A percentile compares a stretch with the other conserved stretches of the same genome.
Conservation (phyloP, 179 eudicot species). For the Nepenthes alata region DNA sequence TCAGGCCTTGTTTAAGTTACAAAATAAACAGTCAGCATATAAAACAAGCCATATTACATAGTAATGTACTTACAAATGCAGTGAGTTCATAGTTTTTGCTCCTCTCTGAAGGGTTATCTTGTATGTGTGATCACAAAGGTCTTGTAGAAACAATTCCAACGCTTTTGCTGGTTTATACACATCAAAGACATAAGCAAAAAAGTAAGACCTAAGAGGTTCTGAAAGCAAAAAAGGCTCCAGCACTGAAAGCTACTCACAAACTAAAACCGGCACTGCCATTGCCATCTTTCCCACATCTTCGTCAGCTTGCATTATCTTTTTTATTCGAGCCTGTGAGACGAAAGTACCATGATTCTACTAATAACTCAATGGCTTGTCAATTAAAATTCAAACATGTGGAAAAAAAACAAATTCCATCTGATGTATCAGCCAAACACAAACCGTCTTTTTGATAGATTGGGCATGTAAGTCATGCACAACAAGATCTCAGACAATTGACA, state of each 20-base stretch:
- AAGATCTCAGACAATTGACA: too few relatives aligned
- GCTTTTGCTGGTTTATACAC: slow-evolving; percentile 67
- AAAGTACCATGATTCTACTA: neutral
- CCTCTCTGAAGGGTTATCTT: slow-evolving; percentile 87
- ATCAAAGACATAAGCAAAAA: slow-evolving; percentile 5
- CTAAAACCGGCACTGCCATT: slow-evolving; percentile 95
- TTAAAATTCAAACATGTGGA: too few relatives aligned
- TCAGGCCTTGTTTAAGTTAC: too few relatives aligned
- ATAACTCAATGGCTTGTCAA: neutral
- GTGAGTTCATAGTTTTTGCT: slow-evolving; percentile 80
- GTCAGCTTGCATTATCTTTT: slow-evolving; percentile 97
- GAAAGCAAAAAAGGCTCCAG: too few relatives aligned
- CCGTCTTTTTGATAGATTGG: too few relatives aligned
- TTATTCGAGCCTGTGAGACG: slow-evolving; percentile 69
- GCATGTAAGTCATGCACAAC: too few relatives aligned
- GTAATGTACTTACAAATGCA: slow-evolving; percentile 68
- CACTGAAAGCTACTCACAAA: slow-evolving; percentile 42
- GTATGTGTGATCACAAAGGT: slow-evolving; percentile 89
- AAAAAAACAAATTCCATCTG: too few relatives aligned
- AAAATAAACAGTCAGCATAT: neutral
- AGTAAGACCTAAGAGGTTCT: neutral
- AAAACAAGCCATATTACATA: neutral
- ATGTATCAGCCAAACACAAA: too few relatives aligned
- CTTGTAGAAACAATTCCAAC: slow-evolving; percentile 90
- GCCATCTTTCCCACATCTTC: slow-evolving; percentile 98